A percentile compares a stretch with the other conserved stretches of the same genome.
phyloP scores from a whole-genome alignment of 345 rosid species.

The Toxicodendron radicans region DNA sequence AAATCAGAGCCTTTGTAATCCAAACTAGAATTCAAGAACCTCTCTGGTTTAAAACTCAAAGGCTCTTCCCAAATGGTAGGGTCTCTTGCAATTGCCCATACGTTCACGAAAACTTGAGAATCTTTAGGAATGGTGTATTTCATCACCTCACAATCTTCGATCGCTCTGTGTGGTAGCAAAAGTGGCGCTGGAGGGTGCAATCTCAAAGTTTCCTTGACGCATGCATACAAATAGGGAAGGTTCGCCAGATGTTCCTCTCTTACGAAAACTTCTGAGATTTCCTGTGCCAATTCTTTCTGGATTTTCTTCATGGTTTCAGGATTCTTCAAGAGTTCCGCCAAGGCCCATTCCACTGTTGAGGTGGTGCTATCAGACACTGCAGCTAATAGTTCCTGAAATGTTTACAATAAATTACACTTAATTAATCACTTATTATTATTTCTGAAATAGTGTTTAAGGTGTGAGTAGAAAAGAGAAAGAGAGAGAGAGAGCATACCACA shows the following conservation, averaged over 20 bases:
- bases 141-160: constrained; percentile 17
- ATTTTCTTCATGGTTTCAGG: constrained; percentile 12
- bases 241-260: constrained; percentile 19
- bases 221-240: constrained; percentile 22
- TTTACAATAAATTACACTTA: too few relatives aligned
- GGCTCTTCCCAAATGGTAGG: constrained; percentile 25
- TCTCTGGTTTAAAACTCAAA: constrained; percentile 25
- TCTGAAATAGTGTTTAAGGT: neutral
- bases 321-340: constrained; percentile 26
- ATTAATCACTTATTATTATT: too few relatives aligned
- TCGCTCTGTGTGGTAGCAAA: constrained; percentile 26
- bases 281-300: neutral
- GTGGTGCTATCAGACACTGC: constrained; percentile 20
- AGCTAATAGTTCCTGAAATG: constrained; percentile 23
- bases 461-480: too few relatives aligned
- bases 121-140: constrained; percentile 27
- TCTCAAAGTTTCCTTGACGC: constrained; percentile 29
- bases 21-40: constrained; percentile 19
- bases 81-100: constrained; percentile 33
- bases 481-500: neutral
- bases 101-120: constrained; percentile 25
- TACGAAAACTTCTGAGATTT: neutral
- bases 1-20: constrained; percentile 31
- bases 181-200: constrained; percentile 34
- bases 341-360: constrained; percentile 31